Conservation (phyloP, 1,284 basidiomycete genomes). For the Cutaneotrichosporon cavernicola region DNA sequence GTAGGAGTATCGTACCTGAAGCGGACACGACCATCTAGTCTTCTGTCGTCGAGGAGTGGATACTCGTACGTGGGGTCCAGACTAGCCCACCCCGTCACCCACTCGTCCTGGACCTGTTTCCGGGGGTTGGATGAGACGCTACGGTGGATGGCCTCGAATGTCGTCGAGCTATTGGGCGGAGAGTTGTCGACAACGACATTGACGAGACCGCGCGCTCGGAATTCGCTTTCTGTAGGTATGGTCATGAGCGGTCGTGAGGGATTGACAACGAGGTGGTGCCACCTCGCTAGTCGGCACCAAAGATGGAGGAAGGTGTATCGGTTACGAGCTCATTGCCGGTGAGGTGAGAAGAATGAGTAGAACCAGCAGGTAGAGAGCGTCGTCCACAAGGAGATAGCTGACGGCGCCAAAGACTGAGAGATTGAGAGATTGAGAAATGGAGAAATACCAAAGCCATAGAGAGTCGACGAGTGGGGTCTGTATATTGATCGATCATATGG, state of each 20-base stretch:
- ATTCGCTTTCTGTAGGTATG: conserved; percentile 1
- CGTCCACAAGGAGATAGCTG: too few relatives aligned
- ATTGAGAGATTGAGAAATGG: too few relatives aligned
- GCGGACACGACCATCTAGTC: conserved; percentile 6
- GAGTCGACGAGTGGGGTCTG: too few relatives aligned
- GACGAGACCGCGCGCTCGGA: background rate
- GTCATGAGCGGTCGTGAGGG: background rate
- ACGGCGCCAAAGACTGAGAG: too few relatives aligned
- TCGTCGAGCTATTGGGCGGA: background rate
- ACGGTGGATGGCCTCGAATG: background rate
- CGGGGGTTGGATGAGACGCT: background rate
- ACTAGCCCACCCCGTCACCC: conserved; percentile 19
- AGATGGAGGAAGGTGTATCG: background rate
- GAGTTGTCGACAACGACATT: background rate
- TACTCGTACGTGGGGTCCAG: conserved; percentile 20
- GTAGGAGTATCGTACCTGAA: conserved; percentile 19
- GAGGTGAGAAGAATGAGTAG: background rate
- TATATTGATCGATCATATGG: too few relatives aligned
- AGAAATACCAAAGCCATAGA: too few relatives aligned
- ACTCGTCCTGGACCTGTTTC: conserved; percentile 2
- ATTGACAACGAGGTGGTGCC: background rate
- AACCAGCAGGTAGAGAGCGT: background rate
- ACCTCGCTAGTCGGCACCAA: background rate
- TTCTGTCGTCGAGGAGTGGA: conserved; percentile 18
- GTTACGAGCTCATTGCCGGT: background rate